Base-by-base conservation (phyloP, 1,139 yeast genomes). In the Pichia sp. region DNA sequence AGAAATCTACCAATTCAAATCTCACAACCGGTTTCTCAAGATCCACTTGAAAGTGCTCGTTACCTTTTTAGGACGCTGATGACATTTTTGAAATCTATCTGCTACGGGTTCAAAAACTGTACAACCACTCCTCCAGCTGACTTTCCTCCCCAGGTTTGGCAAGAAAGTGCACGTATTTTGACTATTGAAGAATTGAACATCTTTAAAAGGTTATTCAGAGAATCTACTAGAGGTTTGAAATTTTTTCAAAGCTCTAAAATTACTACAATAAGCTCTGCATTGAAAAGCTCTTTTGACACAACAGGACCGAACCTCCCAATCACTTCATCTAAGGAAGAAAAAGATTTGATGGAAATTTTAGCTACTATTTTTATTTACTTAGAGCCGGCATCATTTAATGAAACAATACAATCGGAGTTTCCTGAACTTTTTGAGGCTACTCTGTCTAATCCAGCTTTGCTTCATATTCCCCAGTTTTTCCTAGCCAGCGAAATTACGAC, bases 301-400 rank as follows among this genome's bases (percentile, higher is more conserved):
- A 77, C 84, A 18, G 88, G 88, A 3, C 89, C 95, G 5, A 83
- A 81, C 47, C 64, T 84, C 37, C 94, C 95, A 5, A 83, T 84
- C 5, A 79, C 89, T 3, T 84, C 94, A 1, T 80, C 95, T 1
- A 88, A 86, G 52, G 97, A 89, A 56, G 96, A 89, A 48, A 88
- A 91, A 53, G 98, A 93, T 52, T 68, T 89, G 46, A 88, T 91
- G 95, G 98, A 93, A 59, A 83, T 89, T 2, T 79, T 93, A 59
- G 96, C 96, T 0, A 84, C 95, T 2, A 85, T 91, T 52, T 93
- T 86, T 61, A 85, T 88, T 53, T 95, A 88, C 58, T 74, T 93
- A 42, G 99, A 93, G 55, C 93, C 96, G 18, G 91, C 97, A 1
- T 84, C 96, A 1, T 93, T 93, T 61, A 89, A 86, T 58, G 99